Conservation (phyloP, 164 flowering plant species). For the Cinnamomum chago region DNA sequence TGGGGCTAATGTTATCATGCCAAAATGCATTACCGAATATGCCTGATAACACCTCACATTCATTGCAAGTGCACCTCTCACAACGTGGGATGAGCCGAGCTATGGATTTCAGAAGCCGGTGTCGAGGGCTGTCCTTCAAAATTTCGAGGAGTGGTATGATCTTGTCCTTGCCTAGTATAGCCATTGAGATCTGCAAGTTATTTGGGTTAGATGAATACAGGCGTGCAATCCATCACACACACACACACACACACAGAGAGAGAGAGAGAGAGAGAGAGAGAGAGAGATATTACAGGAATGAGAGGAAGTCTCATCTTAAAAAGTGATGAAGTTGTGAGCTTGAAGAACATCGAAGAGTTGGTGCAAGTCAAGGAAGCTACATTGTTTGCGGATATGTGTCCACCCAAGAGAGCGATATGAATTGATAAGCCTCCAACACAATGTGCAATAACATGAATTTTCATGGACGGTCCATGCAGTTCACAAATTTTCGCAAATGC, state of each 20-base stretch:
- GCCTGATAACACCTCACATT: constrained; percentile 56
- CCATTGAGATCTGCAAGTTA: constrained; percentile 51
- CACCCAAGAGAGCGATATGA: constrained; percentile 69
- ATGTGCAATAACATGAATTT: constrained; percentile 53
- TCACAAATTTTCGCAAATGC: constrained; percentile 39
- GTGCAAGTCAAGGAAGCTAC: constrained; percentile 56
- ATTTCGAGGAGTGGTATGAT: constrained; percentile 24
- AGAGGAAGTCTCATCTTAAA: constrained; percentile 65
- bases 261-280: too few species aligned
- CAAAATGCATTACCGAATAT: constrained; percentile 55
- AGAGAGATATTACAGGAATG: too few species aligned
- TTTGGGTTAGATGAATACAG: too few species aligned
- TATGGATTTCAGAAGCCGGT: constrained; percentile 33
- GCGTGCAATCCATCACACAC: too few species aligned
- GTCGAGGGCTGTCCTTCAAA: constrained; percentile 25
- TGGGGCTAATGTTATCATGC: constrained; percentile 47
- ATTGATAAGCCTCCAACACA: constrained; percentile 58
- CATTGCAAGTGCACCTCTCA: constrained; percentile 50
- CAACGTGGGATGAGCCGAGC: constrained; percentile 48
- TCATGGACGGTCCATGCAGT: constrained; percentile 27
- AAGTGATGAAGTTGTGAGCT: constrained; percentile 33
- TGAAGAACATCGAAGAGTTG: constrained; percentile 65
- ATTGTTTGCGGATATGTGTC: constrained; percentile 35
- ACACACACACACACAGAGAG: too few species aligned
- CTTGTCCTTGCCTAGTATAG: constrained; percentile 36